Percentiles rank a stretch among this genome's conserved stretches.
phyloP scores from a whole-genome alignment of 805 yeast species.

The Metschnikowia santaceciliae region DNA sequence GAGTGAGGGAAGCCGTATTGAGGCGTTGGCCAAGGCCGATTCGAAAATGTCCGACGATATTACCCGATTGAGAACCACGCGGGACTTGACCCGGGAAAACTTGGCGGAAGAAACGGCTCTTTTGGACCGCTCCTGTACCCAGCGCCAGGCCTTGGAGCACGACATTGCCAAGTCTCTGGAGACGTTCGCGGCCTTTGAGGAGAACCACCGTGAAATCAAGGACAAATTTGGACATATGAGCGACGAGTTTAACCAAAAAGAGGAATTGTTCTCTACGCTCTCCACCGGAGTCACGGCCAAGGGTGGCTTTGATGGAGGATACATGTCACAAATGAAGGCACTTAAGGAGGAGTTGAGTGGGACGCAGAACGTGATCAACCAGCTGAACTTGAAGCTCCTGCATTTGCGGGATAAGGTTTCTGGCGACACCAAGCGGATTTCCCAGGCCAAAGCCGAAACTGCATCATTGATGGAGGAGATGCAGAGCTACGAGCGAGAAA shows the following conservation, averaged over 20 bases:
- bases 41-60: slow-evolving; percentile 44
- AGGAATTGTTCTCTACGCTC: slow-evolving; percentile 75
- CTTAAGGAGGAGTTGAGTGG: slow-evolving; percentile 54
- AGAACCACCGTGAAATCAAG: slow-evolving; percentile 43
- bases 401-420: slow-evolving; percentile 53
- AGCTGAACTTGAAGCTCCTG: slow-evolving; percentile 52
- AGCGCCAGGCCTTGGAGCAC: slow-evolving; percentile 31
- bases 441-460: slow-evolving; percentile 50
- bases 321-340: slow-evolving; percentile 63
- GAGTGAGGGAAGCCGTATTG: slow-evolving; percentile 55
- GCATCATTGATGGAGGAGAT: slow-evolving; percentile 40
- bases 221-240: slow-evolving; percentile 43
- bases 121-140: slow-evolving; percentile 18
- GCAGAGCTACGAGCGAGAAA: slow-evolving; percentile 35
- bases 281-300: slow-evolving; percentile 87
- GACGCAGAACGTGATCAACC: slow-evolving; percentile 53
- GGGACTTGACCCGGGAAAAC: slow-evolving; percentile 55
- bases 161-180: slow-evolving; percentile 36
- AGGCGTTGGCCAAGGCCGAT: slow-evolving; percentile 47
- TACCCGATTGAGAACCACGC: slow-evolving; percentile 64
- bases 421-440: slow-evolving; percentile 46
- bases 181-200: slow-evolving; percentile 37
- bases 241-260: slow-evolving; percentile 51
- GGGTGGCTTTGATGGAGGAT: slow-evolving; percentile 75
- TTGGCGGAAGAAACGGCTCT: slow-evolving; percentile 40